Base-by-base conservation (phyloP, 1,284 basidiomycete genomes). In the Tylopilus orsonianus region DNA sequence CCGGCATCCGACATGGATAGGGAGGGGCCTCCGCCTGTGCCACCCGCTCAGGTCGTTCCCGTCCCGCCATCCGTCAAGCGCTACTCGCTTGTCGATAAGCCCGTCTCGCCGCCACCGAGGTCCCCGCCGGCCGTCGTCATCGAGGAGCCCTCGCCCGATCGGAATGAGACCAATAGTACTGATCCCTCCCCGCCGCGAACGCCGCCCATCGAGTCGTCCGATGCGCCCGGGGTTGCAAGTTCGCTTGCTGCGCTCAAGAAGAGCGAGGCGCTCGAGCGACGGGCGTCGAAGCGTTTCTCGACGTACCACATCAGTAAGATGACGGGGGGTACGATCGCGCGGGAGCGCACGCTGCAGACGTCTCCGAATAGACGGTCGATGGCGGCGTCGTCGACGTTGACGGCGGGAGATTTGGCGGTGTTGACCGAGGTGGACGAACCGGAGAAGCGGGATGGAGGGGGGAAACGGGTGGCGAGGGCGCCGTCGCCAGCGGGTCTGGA, bases 271-370 rank as follows among this genome's bases (percentile, higher is more conserved):
- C 78, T 97, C 16, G 93, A 96, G 62, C 83, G 96, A 9, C 79
- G 96, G 34, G 96, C 96, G 4, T 95, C 92, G 22, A 98, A 98
- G 65, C 87, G 96, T 1, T 99, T 96, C 72, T 97, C 94, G 46
- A 90, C 90, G 1, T 99, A 97, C 66, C 93, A 94, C 44, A 91
- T 97, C 62, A 88, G 90, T 56, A 97, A 96, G 72, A 96, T 99
- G 85, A 87, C 92, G 1, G 81, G 85, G 14, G 73, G 65, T 16
- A 68, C 62, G 52, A 73, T 65, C 55, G 59, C 66, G n/a, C 69
- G 77, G 30, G 78, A 78, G 70, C 65, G 78, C 52, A 48, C 52
- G 6, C 6, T 59, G 27, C 29, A 51, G 2, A 22, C 49, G 7
- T 68, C 78, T 2, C 49, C 60, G 18, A 87, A 87, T 59, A 73